Conservation (phyloP, 2,329 filamentous ascomycete genomes). For the Aspergillus intermedius region DNA sequence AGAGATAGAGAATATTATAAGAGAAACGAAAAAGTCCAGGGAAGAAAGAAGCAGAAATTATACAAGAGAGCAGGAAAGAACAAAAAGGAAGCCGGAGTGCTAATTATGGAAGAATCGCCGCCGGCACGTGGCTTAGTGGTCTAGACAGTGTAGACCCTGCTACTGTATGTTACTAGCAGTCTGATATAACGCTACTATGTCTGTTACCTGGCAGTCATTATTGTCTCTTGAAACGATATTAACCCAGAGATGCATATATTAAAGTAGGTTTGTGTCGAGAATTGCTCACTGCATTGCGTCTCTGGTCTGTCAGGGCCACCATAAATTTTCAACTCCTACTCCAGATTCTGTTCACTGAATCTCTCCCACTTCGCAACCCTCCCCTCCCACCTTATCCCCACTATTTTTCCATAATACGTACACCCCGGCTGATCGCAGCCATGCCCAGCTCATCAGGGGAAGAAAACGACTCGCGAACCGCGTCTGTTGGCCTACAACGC, state of each 20-base stretch:
- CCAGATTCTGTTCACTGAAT: not conserved
- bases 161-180: too few relatives aligned
- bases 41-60: not conserved
- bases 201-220: too few relatives aligned
- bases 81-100: not conserved
- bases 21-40: too few relatives aligned
- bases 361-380: not conserved
- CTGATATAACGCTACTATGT: too few relatives aligned
- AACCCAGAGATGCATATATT: not conserved
- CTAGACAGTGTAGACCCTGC: not conserved
- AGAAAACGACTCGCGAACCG: conserved; percentile 43
- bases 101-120: not conserved
- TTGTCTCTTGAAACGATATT: too few relatives aligned
- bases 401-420: not conserved
- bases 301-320: conserved; percentile 10
- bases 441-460: conserved; percentile 26
- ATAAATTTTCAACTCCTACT: conserved; percentile 18
- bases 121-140: not conserved
- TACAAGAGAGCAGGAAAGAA: not conserved
- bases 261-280: too few relatives aligned
- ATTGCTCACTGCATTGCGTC: not conserved
- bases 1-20: too few relatives aligned
- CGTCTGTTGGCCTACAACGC: conserved; percentile 37
- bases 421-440: not conserved
- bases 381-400: not conserved